Base-by-base conservation (phyloP, 345 rosid species). In the Populus simonii region DNA sequence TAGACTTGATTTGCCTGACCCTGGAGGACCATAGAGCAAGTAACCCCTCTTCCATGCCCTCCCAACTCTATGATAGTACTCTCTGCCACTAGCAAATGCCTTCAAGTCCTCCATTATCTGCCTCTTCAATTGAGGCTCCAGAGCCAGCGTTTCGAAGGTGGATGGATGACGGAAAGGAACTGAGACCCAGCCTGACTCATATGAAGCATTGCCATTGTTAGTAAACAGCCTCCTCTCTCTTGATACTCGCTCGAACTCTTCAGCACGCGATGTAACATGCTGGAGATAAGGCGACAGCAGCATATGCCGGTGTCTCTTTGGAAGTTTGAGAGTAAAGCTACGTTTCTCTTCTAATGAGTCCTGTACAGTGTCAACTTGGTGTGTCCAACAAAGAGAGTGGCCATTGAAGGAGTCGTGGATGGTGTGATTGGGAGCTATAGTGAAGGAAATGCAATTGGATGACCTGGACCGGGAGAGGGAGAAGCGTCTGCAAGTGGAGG, bases 331-430 rank as follows among this genome's bases (percentile, higher is more conserved):
- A 20, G 86, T 84, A 84, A 86, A 84, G 75, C 84, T 78, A 25
- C 89, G 89, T 47, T 80, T 84, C 75, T 86, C 87, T 22, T 86
- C 89, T 7, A 84, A 55, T 9, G 89, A 84, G 57, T 86, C 89
- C 53, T 82, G 89, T n/a, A 86, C 79, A 3, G 89, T 86, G 45
- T 86, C 89, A 6, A 86, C 87, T 7, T 86, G 87, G 75, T 86
- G 87, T 3, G 87, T 86, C 89, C 89, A 86, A 12, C 76, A 78
- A 69, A 86, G 73, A 27, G 74, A 38, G 45, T 86, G 86, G 25
- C 81, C 86, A 6, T 55, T 43, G 82, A 82, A 86, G 39, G 76
- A 39, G 80, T 86, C 89, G 17, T 67, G 78, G 45, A 86, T 74
- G 6, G 86, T 78, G 70, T 86, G 89, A 66, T 84, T 86, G 53